phyloP scores from a whole-genome alignment of 768 basidiomycete genomes.

The Gautieria morchelliformis region DNA sequence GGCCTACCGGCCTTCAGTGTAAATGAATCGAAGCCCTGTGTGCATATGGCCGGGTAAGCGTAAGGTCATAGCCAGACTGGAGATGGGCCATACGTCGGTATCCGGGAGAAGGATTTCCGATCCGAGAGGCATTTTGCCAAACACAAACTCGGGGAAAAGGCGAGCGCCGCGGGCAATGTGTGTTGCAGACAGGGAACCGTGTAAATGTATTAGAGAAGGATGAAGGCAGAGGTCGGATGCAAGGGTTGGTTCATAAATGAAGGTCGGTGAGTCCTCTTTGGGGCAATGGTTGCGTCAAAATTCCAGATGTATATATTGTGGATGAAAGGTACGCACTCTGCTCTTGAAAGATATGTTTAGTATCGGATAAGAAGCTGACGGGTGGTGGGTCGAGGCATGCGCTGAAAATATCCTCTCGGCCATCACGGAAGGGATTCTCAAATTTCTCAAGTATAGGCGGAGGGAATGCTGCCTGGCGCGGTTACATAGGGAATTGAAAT shows the following conservation, averaged over 20 bases:
- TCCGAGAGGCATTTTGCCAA: constrained; percentile 8
- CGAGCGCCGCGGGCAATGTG: constrained; percentile 74
- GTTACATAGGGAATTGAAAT: background rate
- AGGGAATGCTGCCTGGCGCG: background rate
- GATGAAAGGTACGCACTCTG: background rate
- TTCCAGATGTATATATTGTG: background rate
- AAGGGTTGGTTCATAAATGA: background rate
- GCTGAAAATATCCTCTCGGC: background rate
- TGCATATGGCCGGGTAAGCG: constrained; percentile 90
- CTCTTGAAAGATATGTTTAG: background rate
- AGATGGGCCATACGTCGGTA: constrained; percentile 61
- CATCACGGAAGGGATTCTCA: background rate
- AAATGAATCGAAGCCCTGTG: constrained; percentile 84
- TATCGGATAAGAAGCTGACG: background rate
- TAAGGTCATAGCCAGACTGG: constrained; percentile 84
- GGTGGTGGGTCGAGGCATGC: background rate
- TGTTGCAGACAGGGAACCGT: constrained; percentile 62
- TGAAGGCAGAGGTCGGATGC: background rate
- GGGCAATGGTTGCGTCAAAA: background rate
- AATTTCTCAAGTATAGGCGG: background rate
- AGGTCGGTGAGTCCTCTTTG: background rate
- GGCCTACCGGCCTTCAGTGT: constrained; percentile 77
- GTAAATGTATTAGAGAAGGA: background rate
- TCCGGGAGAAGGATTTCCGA: constrained; percentile 2
- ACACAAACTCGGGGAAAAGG: constrained; percentile 62